Evolutionary conservation across 352 stramenopile species (phyloP).

Genomic region (Phytopythium cucurbitacearum): DNA sequence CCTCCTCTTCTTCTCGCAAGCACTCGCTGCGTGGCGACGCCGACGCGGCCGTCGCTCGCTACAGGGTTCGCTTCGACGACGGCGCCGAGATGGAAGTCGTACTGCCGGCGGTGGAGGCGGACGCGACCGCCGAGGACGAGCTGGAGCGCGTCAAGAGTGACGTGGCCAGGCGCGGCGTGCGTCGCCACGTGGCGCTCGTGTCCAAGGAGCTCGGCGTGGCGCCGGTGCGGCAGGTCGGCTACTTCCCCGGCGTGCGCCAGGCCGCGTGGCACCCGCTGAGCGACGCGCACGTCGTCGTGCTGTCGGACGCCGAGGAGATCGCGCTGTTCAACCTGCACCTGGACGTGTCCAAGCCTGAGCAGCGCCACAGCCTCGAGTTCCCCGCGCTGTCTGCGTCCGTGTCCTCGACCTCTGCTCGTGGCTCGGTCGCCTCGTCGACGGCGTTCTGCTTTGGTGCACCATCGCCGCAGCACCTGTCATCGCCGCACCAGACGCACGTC

Average conservation of each 20-base stretch:
- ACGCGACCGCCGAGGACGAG: conserved; percentile 13
- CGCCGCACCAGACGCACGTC: conserved; percentile 10
- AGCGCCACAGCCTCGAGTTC: conserved; percentile 61
- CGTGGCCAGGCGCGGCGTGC: conserved; percentile 1
- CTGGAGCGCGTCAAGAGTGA: conserved; percentile 24
- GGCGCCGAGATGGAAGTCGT: conserved; percentile 23
- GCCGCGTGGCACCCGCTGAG: conserved; percentile 71
- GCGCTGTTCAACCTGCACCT: conserved; percentile 59
- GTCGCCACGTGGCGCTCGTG: conserved; percentile 34
- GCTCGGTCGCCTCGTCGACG: conserved; percentile 28
- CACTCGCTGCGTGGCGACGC: conserved; percentile 7
- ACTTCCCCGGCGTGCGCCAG: conserved; percentile 51
- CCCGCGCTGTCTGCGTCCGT: conserved; percentile 15
- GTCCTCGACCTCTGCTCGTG: conserved; percentile 9
- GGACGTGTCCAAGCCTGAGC: conserved; percentile 66
- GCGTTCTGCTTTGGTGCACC: conserved; percentile 57
- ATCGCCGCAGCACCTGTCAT: conserved; percentile 16
- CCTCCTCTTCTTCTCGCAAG: neutral
- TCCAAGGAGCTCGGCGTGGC: conserved; percentile 52
- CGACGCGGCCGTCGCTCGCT: conserved; percentile 23
- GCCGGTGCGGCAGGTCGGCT: conserved; percentile 46
- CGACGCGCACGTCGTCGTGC: conserved; percentile 62
- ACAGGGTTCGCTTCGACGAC: conserved; percentile 46
- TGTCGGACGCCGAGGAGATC: conserved; percentile 76
- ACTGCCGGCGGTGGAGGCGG: conserved; percentile 12